Evolutionary conservation across 306 rosid species (phyloP), one percentile per base, ranked within the genome.

Genomic region (Begonia fuchsioides): DNA sequence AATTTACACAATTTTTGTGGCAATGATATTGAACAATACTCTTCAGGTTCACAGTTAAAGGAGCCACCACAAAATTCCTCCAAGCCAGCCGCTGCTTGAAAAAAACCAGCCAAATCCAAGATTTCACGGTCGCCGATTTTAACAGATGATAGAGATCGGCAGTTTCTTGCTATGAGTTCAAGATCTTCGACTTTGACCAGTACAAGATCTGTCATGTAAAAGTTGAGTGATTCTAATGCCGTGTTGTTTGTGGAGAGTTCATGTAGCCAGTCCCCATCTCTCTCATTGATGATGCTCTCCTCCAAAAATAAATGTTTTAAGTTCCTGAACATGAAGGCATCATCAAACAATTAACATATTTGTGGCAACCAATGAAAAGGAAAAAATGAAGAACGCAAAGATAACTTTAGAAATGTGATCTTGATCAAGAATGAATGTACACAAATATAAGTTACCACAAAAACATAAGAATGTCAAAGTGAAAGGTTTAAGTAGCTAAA

Each of bases 51-150:
- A 20, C 71, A 69, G 32, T 63, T 77, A 70, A 82, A 82, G 61
- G 72, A 71, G 40, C 93, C 98, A 19, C 98, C 98, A 60, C 94
- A 79, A 69, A 90, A 85, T 53, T 85, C 98, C 63, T 85, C 94
- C 12, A 90, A 58, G 39, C 76, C 40, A 39, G 69, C 38, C 4
- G 94, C 95, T 55, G 61, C 19, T 19, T 72, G 71, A 66, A 90
- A 90, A 85, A 90, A 90, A 41, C 57, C 75, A 39, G 65, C 72
- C 5, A 90, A 76, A 14, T 73, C 57, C 68, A 82, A 53, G 69
- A 90, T 69, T 72, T 85, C 96, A 39, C 82, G 66, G 43, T 90
- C 94, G 38, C 78, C 75, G 14, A 82, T 73, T 62, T 90, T 90
- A 72, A 90, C 75, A 8, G 98, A 77, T 51, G 53, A 52, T 46